Evolutionary conservation across 306 rosid species (phyloP), one percentile per base, ranked within the genome.

Genomic region (Aeschynomene evenia): DNA sequence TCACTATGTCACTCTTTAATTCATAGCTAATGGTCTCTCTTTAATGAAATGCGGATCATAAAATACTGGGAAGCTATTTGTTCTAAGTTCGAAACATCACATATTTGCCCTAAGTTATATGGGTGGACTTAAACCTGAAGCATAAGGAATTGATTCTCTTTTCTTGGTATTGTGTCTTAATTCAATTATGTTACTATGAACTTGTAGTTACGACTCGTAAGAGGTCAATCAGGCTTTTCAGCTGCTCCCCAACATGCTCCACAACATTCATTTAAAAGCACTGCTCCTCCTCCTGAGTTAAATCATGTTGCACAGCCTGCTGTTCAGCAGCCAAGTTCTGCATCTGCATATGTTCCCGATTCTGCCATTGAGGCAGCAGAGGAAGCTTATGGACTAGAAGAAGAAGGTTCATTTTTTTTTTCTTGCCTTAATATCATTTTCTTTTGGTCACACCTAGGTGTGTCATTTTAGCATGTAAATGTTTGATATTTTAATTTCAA

Each of bases 151-250:
- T 7, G 2, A 7, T 37, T 71, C 51, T 71, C 0, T 2, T 2
- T 13, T 39, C 19, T 18, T 50, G 28, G 13, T n/a, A 15, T 48
- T 42, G 21, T 53, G 53, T 24, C 59, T 49, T 62, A 20, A 54
- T 48, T 31, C 23, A 34, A 54, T 36, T 2, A 49, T 71, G 66
- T 70, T 50, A 16, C 8, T 61, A 31, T 81, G 72, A 66, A 74
- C 74, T 71, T 79, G 71, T 79, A 95, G 99, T 80, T 95, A 79
- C 86, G 86, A 76, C 84, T 85, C 46, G 46, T 92, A 57, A 91
- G 80, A 75, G 96, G 83, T 18, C 91, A 73, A 34, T n/a, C 91
- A 28, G 78, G 79, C 66, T 71, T 76, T 43, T 68, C 85, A 22
- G 71, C 79, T 59, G 69, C 70, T 15, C 49, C 82, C 11, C 89